Evolutionary conservation across 345 rosid species (phyloP).

Genomic region (Arabidopsis suecica): DNA sequence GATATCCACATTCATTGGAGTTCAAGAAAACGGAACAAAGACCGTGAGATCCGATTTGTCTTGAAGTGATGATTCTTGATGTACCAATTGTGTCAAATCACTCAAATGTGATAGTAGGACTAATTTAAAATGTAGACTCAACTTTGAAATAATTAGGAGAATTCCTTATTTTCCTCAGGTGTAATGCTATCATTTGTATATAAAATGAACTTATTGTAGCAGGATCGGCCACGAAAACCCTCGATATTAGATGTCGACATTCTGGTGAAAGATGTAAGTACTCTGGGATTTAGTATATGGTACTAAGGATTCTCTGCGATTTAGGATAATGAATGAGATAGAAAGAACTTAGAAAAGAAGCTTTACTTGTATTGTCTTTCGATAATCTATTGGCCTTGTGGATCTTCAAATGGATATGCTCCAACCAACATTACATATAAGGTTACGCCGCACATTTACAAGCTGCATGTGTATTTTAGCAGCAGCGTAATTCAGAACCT

Average conservation of each 20-base stretch:
- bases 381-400: conserved; percentile 83
- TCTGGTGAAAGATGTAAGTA: conserved; percentile 43
- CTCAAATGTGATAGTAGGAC: not conserved
- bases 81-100: not conserved
- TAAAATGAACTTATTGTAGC: conserved; percentile 35
- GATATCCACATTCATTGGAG: conserved; percentile 32
- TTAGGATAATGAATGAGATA: conserved; percentile 9
- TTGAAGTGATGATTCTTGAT: conserved; percentile 8
- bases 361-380: conserved; percentile 81
- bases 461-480: conserved; percentile 49
- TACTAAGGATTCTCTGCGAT: conserved; percentile 45
- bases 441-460: conserved; percentile 97
- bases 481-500: too few species aligned
- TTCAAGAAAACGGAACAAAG: conserved; percentile 24
- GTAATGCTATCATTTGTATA: not conserved
- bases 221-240: conserved; percentile 46
- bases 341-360: not conserved
- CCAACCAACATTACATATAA: conserved; percentile 96
- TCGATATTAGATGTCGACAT: conserved; percentile 46
- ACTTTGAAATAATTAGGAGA: not conserved
- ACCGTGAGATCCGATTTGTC: conserved; percentile 9
- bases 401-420: conserved; percentile 96
- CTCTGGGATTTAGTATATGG: conserved; percentile 46
- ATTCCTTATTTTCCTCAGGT: not conserved
- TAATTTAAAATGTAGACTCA: not conserved